Percentiles rank a stretch among this genome's conserved stretches.
Evolutionary conservation across 2,329 filamentous ascomycete species (phyloP).

Genomic region (Scorias spongiosa): DNA sequence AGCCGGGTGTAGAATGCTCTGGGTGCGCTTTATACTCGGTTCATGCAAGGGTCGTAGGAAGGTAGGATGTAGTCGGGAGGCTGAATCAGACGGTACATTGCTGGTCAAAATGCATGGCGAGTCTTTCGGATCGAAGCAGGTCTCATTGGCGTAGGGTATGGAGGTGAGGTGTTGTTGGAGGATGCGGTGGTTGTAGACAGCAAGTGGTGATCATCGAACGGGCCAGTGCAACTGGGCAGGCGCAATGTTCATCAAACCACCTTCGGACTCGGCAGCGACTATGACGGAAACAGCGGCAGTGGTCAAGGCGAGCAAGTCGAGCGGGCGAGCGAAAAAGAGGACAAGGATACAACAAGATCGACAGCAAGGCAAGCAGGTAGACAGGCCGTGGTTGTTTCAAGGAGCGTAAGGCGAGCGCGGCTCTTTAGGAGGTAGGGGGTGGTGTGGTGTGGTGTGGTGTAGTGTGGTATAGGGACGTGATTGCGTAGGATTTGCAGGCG

Average conservation of each 20-base stretch:
- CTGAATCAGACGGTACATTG: background rate
- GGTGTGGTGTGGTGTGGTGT: background rate
- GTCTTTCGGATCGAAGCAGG: no score
- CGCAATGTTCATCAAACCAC: no score
- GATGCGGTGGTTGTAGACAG: no score
- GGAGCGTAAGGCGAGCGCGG: background rate
- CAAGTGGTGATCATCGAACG: no score
- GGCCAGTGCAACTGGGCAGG: no score
- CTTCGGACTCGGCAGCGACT: no score
- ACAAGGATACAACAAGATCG: background rate
- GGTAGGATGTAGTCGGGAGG: background rate
- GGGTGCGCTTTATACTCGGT: background rate
- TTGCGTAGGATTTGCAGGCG: background rate
- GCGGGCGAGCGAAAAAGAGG: background rate
- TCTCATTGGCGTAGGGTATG: no score
- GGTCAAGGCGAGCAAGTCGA: background rate
- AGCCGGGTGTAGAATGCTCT: background rate
- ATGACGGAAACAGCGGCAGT: background rate
- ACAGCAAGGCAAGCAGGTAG: background rate
- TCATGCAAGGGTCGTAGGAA: background rate
- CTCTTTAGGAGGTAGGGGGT: background rate
- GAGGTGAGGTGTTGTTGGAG: no score
- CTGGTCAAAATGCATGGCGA: background rate
- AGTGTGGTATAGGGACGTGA: background rate
- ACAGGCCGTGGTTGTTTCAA: background rate